Evolutionary conservation across 2,329 filamentous ascomycete genomes (phyloP), one percentile per base, ranked within the genome.

Genomic region (Trichoderma afroharzianum): DNA sequence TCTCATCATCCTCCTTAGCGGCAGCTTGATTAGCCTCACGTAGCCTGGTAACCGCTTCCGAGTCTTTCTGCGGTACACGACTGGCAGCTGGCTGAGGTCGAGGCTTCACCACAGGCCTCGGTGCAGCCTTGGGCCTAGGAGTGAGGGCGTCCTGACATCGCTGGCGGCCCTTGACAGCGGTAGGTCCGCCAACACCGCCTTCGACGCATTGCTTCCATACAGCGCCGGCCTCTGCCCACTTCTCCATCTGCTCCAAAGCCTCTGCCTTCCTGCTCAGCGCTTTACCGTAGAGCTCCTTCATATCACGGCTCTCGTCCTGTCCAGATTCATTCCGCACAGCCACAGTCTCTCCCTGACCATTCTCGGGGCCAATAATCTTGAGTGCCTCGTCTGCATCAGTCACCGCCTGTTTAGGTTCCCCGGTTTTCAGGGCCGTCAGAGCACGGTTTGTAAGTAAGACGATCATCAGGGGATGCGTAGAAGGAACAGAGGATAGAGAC

Each of bases 231-330:
- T 98, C 95, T 3, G 84, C 82, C 95, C 95, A 99, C 79, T 92
- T 93, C 83, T 99, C 96, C 86, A 99, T 92, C 78, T 97, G 92
- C 81, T 99, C 96, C 8, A 98, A 86, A 1, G 94, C 96, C 82
- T 99, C 96, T 1, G 96, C 96, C 83, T 98, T 98, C 68, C 96
- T 92, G 83, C 93, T 95, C 33, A 98, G 84, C 0, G 95, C 95
- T 81, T 98, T 99, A 68, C 94, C 95, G 78, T 92, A 98, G 73
- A 97, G 93, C 21, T 97, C 95, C 74, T 90, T 92, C 93, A 99
- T 97, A 62, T 95, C 92, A 75, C 97, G 96, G 24, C 84, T 84
- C 70, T 91, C 86, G 39, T 90, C 87, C 53, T 83, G 82, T n/a
- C 84, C 83, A 70, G 87, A 87, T 6, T 84, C 83, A 26, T 85